Conservation (phyloP, 495 filamentous ascomycete species). For the Penicillium flavigenum region DNA sequence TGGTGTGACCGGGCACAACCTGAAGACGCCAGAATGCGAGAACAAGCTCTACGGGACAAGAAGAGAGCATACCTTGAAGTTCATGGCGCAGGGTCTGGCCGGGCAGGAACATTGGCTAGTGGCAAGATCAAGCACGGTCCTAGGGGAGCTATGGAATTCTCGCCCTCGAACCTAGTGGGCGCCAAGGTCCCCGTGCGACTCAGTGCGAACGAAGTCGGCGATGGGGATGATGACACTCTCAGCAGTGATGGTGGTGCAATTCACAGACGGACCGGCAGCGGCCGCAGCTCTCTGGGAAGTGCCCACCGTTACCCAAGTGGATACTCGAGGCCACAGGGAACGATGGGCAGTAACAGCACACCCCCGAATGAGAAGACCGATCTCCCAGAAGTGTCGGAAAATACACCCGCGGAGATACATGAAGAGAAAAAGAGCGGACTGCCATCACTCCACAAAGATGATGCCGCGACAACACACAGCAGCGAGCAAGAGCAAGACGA, state of each 20-base stretch:
- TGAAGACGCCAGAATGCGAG: conserved; percentile 81
- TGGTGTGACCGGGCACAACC: conserved; percentile 96
- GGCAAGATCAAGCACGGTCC: conserved; percentile 81
- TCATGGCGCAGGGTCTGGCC: conserved; percentile 51
- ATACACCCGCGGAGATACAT: conserved; percentile 47
- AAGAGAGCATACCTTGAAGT: conserved; percentile 81
- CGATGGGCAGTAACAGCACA: conserved; percentile 68
- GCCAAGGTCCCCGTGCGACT: conserved; percentile 85
- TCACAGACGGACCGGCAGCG: conserved; percentile 74
- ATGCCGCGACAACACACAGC: conserved; percentile 41
- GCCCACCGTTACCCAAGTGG: conserved; percentile 54
- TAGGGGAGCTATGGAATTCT: conserved; percentile 68
- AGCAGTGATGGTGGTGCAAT: conserved; percentile 53
- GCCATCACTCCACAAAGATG: conserved; percentile 45
- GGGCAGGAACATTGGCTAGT: conserved; percentile 59
- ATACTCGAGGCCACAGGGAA: conserved; percentile 53
- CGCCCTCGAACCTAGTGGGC: conserved; percentile 67
- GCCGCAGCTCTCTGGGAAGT: conserved; percentile 75
- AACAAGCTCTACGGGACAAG: conserved; percentile 79
- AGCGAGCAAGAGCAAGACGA: conserved; percentile 58
- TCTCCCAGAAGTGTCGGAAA: conserved; percentile 52
- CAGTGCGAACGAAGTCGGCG: conserved; percentile 91
- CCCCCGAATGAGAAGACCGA: conserved; percentile 56
- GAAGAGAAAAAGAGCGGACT: conserved; percentile 38
- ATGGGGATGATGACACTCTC: conserved; percentile 69